These are phyloP conservation scores for Fusarium chlamydosporum DNA, from an alignment of 2,329 filamentous ascomycete species.

Conservation along the genomic window DNA sequence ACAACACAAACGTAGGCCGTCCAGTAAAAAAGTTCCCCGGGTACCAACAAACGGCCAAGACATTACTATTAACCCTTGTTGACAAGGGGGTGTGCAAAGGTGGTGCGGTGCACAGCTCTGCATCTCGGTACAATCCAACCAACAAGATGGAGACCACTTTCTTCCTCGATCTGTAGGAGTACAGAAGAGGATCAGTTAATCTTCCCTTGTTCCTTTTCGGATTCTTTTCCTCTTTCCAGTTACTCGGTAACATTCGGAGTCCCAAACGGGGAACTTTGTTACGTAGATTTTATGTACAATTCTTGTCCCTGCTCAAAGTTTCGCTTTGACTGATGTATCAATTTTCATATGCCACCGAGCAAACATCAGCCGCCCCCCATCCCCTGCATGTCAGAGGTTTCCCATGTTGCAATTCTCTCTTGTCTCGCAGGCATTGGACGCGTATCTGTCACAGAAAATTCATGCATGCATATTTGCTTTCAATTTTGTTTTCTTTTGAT, in stretches of 20 bases:
- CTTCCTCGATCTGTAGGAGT: constrained; percentile 11
- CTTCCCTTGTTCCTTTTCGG: neutral
- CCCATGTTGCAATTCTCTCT: constrained; percentile 16
- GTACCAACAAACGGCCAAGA: neutral
- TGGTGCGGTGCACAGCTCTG: neutral
- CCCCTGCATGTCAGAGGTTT: neutral
- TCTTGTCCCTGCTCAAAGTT: no score
- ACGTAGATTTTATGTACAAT: constrained; percentile 4
- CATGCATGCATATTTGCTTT: constrained; percentile 7
- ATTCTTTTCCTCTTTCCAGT: constrained; percentile 4
- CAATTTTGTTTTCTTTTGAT: neutral
- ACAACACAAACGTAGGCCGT: neutral
- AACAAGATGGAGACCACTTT: neutral
- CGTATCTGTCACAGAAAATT: constrained; percentile 9
- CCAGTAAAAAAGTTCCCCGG: neutral
- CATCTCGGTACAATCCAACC: neutral
- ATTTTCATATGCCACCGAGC: constrained; percentile 15
- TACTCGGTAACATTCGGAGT: neutral
- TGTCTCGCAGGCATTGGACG: neutral
- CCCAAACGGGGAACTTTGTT: constrained; percentile 11
- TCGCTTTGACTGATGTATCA: constrained; percentile 8
- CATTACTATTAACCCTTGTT: neutral
- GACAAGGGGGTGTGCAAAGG: neutral
- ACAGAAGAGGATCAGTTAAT: neutral
- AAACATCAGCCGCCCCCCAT: neutral